These are phyloP conservation scores for Clitopilus hobsonii DNA, from an alignment of 768 basidiomycete genomes.

Conservation along the genomic window DNA sequence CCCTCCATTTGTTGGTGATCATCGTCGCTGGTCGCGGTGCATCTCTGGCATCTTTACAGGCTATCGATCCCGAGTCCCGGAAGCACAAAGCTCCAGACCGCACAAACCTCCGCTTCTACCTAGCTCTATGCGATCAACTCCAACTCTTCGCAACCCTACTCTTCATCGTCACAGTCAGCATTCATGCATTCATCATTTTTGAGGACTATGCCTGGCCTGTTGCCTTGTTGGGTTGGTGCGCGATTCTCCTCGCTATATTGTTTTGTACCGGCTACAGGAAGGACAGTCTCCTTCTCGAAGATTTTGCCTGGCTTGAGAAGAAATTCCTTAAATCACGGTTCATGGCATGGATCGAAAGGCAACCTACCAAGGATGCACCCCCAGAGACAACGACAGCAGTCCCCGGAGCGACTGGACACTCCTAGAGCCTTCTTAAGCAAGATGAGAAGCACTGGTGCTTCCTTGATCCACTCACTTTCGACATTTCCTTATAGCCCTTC, in stretches of 20 bases:
- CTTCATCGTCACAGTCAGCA: conserved; percentile 2
- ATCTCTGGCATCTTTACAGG: not conserved
- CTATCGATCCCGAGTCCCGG: not conserved
- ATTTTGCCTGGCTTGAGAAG: not conserved
- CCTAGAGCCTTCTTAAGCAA: too few species aligned
- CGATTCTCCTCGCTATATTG: not conserved
- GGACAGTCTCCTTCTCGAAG: not conserved
- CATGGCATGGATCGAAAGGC: too few species aligned
- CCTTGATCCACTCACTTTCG: too few species aligned
- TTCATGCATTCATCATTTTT: conserved; percentile 5
- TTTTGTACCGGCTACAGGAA: not conserved
- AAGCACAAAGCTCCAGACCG: not conserved
- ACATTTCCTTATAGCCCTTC: too few species aligned
- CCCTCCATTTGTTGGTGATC: conserved; percentile 2
- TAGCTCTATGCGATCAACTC: conserved; percentile 7
- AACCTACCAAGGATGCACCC: too few species aligned
- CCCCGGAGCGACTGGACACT: too few species aligned
- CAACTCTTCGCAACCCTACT: conserved; percentile 5
- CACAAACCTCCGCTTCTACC: conserved; percentile 3
- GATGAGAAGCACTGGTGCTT: too few species aligned
- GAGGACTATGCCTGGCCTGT: not conserved
- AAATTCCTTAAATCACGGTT: not conserved
- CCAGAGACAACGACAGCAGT: too few species aligned
- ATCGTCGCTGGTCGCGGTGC: conserved; percentile 4
- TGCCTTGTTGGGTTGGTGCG: not conserved